Conservation (phyloP, 495 filamentous ascomycete genomes). For the Xylaria palmicola region DNA sequence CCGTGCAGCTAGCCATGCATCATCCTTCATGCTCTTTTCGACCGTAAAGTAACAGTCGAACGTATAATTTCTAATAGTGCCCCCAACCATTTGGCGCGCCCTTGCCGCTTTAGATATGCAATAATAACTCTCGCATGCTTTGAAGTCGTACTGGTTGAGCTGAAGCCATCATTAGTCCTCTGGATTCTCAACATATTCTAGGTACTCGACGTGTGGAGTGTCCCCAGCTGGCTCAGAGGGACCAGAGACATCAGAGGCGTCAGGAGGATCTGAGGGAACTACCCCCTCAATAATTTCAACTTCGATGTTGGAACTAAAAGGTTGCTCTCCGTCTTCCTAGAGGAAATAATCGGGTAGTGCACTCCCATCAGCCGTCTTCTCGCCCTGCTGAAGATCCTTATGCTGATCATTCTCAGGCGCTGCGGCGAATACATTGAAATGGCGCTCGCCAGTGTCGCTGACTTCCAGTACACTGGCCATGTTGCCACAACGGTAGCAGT, state of each 20-base stretch:
- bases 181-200: not conserved
- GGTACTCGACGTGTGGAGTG: not conserved
- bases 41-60: not conserved
- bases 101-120: not conserved
- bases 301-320: no score
- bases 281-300: not conserved
- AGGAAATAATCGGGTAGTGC: conserved; percentile 58
- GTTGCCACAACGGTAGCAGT: conserved; percentile 95
- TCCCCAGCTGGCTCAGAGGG: no score
- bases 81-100: not conserved
- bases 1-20: not conserved
- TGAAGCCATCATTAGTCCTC: not conserved
- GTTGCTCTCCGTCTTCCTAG: conserved; percentile 19
- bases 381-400: conserved; percentile 72
- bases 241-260: no score
- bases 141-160: not conserved
- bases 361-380: conserved; percentile 51
- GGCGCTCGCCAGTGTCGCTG: conserved; percentile 83
- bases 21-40: not conserved
- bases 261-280: no score
- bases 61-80: not conserved
- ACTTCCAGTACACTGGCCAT: conserved; percentile 97
- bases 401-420: conserved; percentile 93
- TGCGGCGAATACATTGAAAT: conserved; percentile 96
- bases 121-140: not conserved